Conservation (phyloP, 495 filamentous ascomycete genomes). For the Aspergillus egyptiacus region DNA sequence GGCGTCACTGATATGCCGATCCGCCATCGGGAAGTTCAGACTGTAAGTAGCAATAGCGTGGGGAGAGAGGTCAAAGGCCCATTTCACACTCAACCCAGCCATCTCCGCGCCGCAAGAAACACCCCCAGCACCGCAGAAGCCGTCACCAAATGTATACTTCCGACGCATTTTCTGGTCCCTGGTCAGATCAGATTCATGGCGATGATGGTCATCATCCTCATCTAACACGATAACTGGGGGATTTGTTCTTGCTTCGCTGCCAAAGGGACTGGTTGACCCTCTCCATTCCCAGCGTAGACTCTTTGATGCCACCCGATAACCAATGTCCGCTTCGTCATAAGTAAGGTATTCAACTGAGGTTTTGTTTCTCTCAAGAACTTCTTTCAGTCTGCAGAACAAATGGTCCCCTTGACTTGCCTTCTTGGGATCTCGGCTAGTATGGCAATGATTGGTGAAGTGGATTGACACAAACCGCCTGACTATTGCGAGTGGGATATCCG, state of each 20-base stretch:
- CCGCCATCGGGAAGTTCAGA: slow-evolving; percentile 57
- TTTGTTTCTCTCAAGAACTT: slow-evolving; percentile 9
- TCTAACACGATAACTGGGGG: slow-evolving; percentile 11
- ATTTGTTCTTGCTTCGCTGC: slow-evolving; percentile 9
- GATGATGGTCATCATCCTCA: slow-evolving; percentile 17
- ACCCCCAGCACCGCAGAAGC: slow-evolving; percentile 74
- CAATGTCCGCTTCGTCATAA: slow-evolving; percentile 22
- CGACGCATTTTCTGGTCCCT: slow-evolving; percentile 1
- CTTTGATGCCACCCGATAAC: slow-evolving; percentile 1
- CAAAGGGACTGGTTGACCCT: slow-evolving; percentile 26
- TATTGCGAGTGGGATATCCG: slow-evolving; percentile 14
- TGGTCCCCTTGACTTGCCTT: background rate
- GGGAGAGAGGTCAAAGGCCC: slow-evolving; percentile 56
- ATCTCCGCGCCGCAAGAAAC: slow-evolving; percentile 60
- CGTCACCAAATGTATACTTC: slow-evolving; percentile 61
- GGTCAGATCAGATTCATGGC: slow-evolving; percentile 9
- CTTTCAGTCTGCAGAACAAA: slow-evolving; percentile 31
- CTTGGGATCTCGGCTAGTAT: slow-evolving; percentile 3
- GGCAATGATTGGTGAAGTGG: slow-evolving; percentile 30
- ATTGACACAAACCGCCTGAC: slow-evolving; percentile 25
- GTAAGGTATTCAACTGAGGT: slow-evolving; percentile 27
- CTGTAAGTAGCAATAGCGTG: slow-evolving; percentile 52
- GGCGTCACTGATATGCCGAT: slow-evolving; percentile 19
- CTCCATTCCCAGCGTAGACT: slow-evolving; percentile 30
- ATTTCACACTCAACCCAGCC: slow-evolving; percentile 54